Percentiles rank a stretch among this genome's conserved stretches.
Conservation (phyloP, 805 yeast genomes). For the Lachancea meyersii region DNA sequence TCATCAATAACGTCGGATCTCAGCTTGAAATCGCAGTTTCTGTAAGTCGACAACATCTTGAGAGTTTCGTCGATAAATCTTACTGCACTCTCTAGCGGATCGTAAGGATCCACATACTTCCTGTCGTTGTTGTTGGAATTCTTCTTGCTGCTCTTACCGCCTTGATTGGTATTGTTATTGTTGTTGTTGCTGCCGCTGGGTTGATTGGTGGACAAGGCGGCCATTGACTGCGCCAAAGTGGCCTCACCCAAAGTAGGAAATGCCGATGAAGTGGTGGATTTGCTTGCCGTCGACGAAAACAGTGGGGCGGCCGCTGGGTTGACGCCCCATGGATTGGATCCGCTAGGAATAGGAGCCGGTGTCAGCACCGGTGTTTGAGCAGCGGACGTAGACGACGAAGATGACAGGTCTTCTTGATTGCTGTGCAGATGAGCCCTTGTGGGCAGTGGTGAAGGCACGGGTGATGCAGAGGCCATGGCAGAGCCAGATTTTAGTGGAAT, state of each 20-base stretch:
- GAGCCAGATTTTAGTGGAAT: neutral
- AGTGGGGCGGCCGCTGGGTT: conserved; percentile 29
- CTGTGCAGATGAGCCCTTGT: conserved; percentile 25
- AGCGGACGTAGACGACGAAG: conserved; percentile 14
- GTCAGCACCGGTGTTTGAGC: conserved; percentile 25
- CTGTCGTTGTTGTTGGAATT: conserved; percentile 33
- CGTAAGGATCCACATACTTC: conserved; percentile 40
- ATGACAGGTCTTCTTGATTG: conserved; percentile 20
- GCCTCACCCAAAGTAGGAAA: conserved; percentile 28
- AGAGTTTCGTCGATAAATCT: conserved; percentile 45
- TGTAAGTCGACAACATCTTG: conserved; percentile 35
- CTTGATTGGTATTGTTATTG: conserved; percentile 25
- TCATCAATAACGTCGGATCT: conserved; percentile 30
- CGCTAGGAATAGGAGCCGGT: conserved; percentile 31
- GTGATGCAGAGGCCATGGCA: conserved; percentile 8
- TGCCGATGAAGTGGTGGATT: conserved; percentile 20
- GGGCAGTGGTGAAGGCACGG: conserved; percentile 28
- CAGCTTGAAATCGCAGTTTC: conserved; percentile 36
- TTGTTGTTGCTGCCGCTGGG: conserved; percentile 12
- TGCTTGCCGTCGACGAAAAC: conserved; percentile 19
- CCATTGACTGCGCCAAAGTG: conserved; percentile 24
- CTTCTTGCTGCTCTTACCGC: conserved; percentile 13
- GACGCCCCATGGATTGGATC: conserved; percentile 33
- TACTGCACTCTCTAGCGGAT: conserved; percentile 41
- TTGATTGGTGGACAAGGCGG: conserved; percentile 19